A percentile compares a stretch with the other conserved stretches of the same genome.
phyloP scores from a whole-genome alignment of 2,329 filamentous ascomycete genomes.

The Xylariaceae sp. region DNA sequence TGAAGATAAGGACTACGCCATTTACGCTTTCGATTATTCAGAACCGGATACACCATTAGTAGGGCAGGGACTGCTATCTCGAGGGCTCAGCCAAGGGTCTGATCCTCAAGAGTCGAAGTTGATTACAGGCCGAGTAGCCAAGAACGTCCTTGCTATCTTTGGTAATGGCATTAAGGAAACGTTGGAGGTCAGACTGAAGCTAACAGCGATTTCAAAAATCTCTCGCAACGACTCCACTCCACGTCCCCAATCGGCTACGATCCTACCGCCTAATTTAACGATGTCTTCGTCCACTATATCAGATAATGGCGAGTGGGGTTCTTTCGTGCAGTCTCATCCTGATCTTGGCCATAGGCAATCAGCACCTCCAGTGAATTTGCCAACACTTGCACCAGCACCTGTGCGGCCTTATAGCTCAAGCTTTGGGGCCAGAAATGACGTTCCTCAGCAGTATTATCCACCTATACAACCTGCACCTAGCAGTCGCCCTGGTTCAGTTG shows the following conservation, averaged over 20 bases:
- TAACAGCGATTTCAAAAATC: conserved; percentile 75
- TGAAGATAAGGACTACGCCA: conserved; percentile 83
- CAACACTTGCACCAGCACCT: conserved; percentile 42
- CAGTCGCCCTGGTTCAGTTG: conserved; percentile 38
- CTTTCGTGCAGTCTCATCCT: conserved; percentile 75
- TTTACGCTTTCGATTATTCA: conserved; percentile 96
- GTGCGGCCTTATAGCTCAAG: conserved; percentile 32
- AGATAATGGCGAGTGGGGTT: conserved; percentile 78
- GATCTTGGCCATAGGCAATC: conserved; percentile 49
- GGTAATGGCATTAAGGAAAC: conserved; percentile 84
- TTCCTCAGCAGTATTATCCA: conserved; percentile 25
- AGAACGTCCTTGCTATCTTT: conserved; percentile 84
- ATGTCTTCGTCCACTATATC: conserved; percentile 51
- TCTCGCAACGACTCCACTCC: conserved; percentile 33
- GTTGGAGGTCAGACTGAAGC: conserved; percentile 87
- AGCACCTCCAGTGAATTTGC: conserved; percentile 38
- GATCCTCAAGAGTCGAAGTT: conserved; percentile 60
- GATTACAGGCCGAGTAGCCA: conserved; percentile 89
- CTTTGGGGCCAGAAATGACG: conserved; percentile 34
- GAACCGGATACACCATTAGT: conserved; percentile 92
- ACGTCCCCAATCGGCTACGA: conserved; percentile 26
- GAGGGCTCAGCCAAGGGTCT: conserved; percentile 63
- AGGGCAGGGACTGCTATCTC: conserved; percentile 93
- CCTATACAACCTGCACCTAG: conserved; percentile 25
- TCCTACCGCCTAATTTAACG: conserved; percentile 25